Percentiles rank a stretch among this genome's conserved stretches.
These are phyloP conservation scores for Cucumis melo DNA, from an alignment of 306 rosid species.

Conservation along the genomic window DNA sequence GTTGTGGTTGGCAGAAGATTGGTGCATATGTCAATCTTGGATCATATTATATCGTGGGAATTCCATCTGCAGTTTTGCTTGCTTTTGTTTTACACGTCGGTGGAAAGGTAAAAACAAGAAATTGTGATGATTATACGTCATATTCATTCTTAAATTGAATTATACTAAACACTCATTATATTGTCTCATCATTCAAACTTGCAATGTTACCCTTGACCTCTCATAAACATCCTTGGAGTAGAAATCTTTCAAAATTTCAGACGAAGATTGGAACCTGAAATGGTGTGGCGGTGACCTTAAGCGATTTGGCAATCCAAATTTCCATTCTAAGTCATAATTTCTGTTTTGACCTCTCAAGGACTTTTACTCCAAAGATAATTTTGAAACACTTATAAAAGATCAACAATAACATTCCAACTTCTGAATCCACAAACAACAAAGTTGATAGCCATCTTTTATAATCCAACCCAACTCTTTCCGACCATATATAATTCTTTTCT, in stretches of 20 bases:
- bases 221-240: background rate
- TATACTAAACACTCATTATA: too few species aligned
- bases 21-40: constrained; percentile 72
- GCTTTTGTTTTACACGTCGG: constrained; percentile 50
- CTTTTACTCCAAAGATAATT: background rate
- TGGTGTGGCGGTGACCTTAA: too few species aligned
- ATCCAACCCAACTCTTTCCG: background rate
- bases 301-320: background rate
- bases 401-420: background rate
- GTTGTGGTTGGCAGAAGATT: constrained; percentile 75
- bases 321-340: background rate
- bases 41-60: constrained; percentile 58
- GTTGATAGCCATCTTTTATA: background rate
- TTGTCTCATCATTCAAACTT: too few species aligned
- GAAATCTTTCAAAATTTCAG: background rate
- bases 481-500: background rate
- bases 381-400: too few species aligned
- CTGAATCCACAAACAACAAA: background rate
- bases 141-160: background rate
- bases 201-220: background rate
- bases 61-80: constrained; percentile 41
- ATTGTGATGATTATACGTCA: background rate
- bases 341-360: too few species aligned
- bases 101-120: constrained; percentile 36
- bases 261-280: background rate